Conservation (phyloP, 139 green algal species). For the Bryopsis sp. region DNA sequence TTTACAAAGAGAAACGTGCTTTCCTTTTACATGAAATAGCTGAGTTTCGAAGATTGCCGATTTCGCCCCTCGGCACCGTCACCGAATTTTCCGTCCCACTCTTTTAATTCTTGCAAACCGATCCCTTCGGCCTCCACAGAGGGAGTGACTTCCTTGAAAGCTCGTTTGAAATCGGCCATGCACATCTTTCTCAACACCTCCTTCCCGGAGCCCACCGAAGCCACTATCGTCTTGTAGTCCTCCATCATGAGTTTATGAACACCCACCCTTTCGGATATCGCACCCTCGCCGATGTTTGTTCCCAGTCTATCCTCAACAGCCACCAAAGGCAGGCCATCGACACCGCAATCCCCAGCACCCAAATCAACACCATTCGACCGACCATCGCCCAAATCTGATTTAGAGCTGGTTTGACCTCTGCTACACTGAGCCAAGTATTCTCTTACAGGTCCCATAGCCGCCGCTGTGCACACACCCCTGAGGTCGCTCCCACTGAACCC, state of each 20-base stretch:
- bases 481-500: conserved; percentile 50
- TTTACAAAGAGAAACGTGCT: no score
- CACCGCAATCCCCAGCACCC: background rate
- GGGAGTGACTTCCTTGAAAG: conserved; percentile 41
- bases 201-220: background rate
- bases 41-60: conserved; percentile 13
- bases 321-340: background rate
- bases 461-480: conserved; percentile 51
- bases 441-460: conserved; percentile 54
- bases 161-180: conserved; percentile 47
- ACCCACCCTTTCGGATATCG: background rate
- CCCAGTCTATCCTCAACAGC: background rate
- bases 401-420: background rate
- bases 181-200: conserved; percentile 33
- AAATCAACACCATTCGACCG: background rate
- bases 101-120: conserved; percentile 38
- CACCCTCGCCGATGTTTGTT: background rate
- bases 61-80: conserved; percentile 42
- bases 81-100: conserved; percentile 57
- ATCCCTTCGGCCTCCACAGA: conserved; percentile 24
- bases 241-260: background rate
- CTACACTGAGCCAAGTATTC: conserved; percentile 30
- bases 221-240: background rate
- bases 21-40: conserved; percentile 46
- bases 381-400: background rate